phyloP scores from a whole-genome alignment of 1,139 yeast species.

The Lodderomyces jiufengensis region DNA sequence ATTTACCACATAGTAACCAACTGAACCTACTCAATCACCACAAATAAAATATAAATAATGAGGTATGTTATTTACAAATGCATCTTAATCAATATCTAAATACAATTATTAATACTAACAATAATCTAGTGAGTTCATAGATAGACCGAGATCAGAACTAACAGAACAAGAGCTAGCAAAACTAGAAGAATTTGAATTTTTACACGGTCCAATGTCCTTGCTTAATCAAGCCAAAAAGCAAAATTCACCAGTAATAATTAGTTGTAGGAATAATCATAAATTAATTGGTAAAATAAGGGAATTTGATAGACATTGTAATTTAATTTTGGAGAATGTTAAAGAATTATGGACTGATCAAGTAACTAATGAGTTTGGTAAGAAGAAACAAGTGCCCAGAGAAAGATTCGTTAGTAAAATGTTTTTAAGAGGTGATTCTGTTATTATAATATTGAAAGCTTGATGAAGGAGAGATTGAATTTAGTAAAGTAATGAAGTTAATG shows the following conservation, averaged over 20 bases:
- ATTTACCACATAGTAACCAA: too few species aligned
- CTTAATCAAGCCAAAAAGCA: conserved; percentile 75
- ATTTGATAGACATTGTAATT: conserved; percentile 92
- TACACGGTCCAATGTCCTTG: conserved; percentile 87
- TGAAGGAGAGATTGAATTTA: not conserved
- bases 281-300: conserved; percentile 87
- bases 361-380: conserved; percentile 64
- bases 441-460: conserved; percentile 63
- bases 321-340: conserved; percentile 88
- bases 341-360: conserved; percentile 85
- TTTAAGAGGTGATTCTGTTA: conserved; percentile 92
- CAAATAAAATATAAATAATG: conserved; percentile 2
- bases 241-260: conserved; percentile 76
- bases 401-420: conserved; percentile 87
- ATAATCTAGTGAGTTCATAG: conserved; percentile 52
- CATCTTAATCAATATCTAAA: too few species aligned
- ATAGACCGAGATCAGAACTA: conserved; percentile 74
- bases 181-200: conserved; percentile 86
- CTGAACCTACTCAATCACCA: too few species aligned
- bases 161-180: conserved; percentile 75
- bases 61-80: conserved; percentile 9
- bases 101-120: not conserved
- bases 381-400: conserved; percentile 70
- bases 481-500: not conserved
- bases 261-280: conserved; percentile 91